Percentiles rank a stretch among this genome's conserved stretches.
Conservation (phyloP, 768 basidiomycete species). For the Naganishia kalamii region DNA sequence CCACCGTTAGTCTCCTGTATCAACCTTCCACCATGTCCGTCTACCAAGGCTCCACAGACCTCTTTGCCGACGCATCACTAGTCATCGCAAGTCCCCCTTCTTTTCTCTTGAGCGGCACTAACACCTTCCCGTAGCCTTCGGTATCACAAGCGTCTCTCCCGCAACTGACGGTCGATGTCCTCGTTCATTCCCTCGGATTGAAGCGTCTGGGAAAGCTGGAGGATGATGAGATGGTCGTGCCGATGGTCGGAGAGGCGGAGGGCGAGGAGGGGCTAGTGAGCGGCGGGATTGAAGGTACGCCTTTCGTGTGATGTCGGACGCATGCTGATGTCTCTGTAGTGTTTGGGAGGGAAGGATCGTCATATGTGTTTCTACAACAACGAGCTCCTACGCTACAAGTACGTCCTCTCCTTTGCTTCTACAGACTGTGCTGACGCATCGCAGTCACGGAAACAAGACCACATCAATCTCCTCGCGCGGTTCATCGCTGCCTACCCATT, state of each 20-base stretch:
- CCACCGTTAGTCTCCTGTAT: neutral
- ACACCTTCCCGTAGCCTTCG: neutral
- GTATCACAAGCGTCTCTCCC: slow-evolving; percentile 16
- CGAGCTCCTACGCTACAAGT: slow-evolving; percentile 14
- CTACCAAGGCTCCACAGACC: neutral
- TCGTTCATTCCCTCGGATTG: slow-evolving; percentile 14
- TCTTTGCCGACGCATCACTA: neutral
- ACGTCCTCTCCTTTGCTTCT: neutral
- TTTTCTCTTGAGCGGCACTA: neutral
- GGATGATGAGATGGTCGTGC: slow-evolving; percentile 13
- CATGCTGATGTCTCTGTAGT: neutral
- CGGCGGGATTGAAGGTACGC: slow-evolving; percentile 16
- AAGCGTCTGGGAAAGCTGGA: neutral
- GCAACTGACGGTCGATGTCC: slow-evolving; percentile 18
- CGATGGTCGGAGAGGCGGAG: slow-evolving; percentile 17
- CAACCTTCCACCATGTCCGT: neutral
- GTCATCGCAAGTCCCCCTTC: neutral
- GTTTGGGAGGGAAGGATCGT: neutral
- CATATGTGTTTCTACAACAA: slow-evolving; percentile 15
- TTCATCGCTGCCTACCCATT: slow-evolving; percentile 8
- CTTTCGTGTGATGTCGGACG: neutral
- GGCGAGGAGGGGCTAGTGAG: neutral
- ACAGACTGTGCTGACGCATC: no score
- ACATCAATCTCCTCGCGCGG: slow-evolving; percentile 5
- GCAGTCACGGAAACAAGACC: slow-evolving; percentile 9